Evolutionary conservation across 768 basidiomycete species (phyloP), one percentile per base, ranked within the genome.

Genomic region (Ramaria rubella): DNA sequence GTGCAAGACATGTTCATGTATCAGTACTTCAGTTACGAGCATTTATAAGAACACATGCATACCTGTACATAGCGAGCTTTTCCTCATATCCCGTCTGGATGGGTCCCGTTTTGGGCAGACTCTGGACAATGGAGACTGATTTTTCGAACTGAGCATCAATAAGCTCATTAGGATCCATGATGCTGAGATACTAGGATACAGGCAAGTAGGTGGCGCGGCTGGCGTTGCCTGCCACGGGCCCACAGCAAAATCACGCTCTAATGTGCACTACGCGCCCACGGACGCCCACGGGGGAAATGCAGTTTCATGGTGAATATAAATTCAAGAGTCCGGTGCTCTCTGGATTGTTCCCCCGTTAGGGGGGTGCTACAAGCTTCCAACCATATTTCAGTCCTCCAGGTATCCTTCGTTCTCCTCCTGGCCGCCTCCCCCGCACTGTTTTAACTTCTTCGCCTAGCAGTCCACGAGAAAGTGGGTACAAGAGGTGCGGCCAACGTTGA

Each of bases 71-170:
- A 11, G 83, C 81, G 14, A 97, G 73, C 69, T 97, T 97, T 68
- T 95, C 93, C 62, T 96, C 94, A 67, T 97, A 96, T 61, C 82
- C 89, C 0, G 94, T 96, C 69, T 96, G 93, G 64, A 97, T 93
- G 29, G 94, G 92, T 0, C 94, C 93, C 9, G 83, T 90, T 76
- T 95, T 95, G 1, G 94, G 93, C 30, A 96, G 74, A 57, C 88
- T 73, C 68, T 97, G 94, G 4, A 96, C 86, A 55, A 97, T 95
- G 70, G 94, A 87, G 9, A 97, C 94, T 3, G 94, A 93, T 27
- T 94, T 82, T 74, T 92, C 83, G 70, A 97, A 97, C 69, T 94
- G 92, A 49, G 81, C 80, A 62, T 90, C 85, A 61, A 90, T 85
- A 61, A 85, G 79, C 66, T 80, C 76, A 44, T 73, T 77, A 24